Conservation (phyloP, 805 yeast species). For the Sungouiozyma ichnusensis region DNA sequence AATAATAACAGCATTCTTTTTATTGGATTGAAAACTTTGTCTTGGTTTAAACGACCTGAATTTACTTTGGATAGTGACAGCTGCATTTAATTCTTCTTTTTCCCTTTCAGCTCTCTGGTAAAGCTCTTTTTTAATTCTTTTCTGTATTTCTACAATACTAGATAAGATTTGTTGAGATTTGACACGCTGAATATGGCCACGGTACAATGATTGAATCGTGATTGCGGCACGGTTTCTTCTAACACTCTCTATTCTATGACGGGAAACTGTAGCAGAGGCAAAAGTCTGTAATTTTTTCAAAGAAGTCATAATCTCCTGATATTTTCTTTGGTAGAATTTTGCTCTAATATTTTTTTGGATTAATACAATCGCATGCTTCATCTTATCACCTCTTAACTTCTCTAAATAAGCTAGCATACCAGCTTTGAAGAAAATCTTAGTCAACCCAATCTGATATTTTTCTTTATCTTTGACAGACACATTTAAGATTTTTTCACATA, state of each 20-base stretch:
- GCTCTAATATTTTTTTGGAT: slow-evolving; percentile 78
- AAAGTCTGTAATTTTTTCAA: slow-evolving; percentile 49
- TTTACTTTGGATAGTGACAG: slow-evolving; percentile 59
- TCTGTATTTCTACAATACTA: slow-evolving; percentile 37
- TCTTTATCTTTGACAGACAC: slow-evolving; percentile 52
- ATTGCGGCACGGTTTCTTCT: slow-evolving; percentile 54
- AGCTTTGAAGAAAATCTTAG: slow-evolving; percentile 91
- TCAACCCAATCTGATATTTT: slow-evolving; percentile 82
- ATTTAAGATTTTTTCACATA: slow-evolving; percentile 58
- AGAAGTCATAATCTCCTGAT: slow-evolving; percentile 42
- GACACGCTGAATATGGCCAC: slow-evolving; percentile 44
- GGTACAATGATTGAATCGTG: slow-evolving; percentile 54
- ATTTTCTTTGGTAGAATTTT: slow-evolving; percentile 51
- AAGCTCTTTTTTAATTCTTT: slow-evolving; percentile 40
- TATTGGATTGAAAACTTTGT: slow-evolving; percentile 34
- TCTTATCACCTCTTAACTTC: slow-evolving; percentile 69
- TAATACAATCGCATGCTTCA: slow-evolving; percentile 65
- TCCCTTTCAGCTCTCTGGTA: slow-evolving; percentile 43
- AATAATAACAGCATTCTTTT: slow-evolving; percentile 51
- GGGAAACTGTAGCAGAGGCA: slow-evolving; percentile 50
- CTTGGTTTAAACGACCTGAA: slow-evolving; percentile 64
- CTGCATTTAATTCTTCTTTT: slow-evolving; percentile 50
- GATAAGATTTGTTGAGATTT: slow-evolving; percentile 20
- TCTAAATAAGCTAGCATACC: slow-evolving; percentile 92
- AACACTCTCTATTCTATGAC: slow-evolving; percentile 46